Base-by-base conservation (phyloP, 1,139 yeast species). In the Kodamaea anthophila region DNA sequence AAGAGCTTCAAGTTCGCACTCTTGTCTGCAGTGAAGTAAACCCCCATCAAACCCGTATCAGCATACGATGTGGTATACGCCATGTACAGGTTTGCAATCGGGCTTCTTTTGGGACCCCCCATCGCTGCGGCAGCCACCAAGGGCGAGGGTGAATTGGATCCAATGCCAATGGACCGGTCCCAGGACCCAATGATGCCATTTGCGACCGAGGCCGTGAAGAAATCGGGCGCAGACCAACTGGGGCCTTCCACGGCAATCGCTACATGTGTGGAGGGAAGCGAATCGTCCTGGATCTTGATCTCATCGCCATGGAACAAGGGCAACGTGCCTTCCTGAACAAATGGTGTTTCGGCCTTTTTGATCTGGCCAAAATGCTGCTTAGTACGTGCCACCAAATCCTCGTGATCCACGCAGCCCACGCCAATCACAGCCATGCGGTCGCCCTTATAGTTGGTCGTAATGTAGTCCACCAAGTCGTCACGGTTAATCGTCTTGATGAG, bases 241-340 rank as follows among this genome's bases (percentile, higher is more conserved):
- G 88, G 96, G 46, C 99, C 97, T 61, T 91, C 98, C n/a, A 91
- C 81, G 9, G 96, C 94, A 38, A 91, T 61, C 5, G 96, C 98
- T 34, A 87, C 77, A 58, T 91, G 94, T 2, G 96, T 88, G 6
- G 79, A 79, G 15, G 96, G 96, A 51, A 91, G 61, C 1, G 93
- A 65, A 41, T 76, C 77, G 46, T 91, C 96, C 45, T 82, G 80
- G 34, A 87, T 72, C 44, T 88, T 77, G 33, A 83, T 76, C 56
- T 91, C 97, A 35, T 88, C 91, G 18, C 95, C 93, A 41, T 76
- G 65, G 55, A 91, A 91, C 11, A 73, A 67, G 2, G 97, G 96
- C 33, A 84, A 60, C 35, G 77, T 87, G 23, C 82, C 84, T 11
- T 94, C 74, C 37, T 86, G 72, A 15, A 82, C 78, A 26, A 76